phyloP scores from a whole-genome alignment of 73 alveolate species.

The Paramecium biaurelia region DNA sequence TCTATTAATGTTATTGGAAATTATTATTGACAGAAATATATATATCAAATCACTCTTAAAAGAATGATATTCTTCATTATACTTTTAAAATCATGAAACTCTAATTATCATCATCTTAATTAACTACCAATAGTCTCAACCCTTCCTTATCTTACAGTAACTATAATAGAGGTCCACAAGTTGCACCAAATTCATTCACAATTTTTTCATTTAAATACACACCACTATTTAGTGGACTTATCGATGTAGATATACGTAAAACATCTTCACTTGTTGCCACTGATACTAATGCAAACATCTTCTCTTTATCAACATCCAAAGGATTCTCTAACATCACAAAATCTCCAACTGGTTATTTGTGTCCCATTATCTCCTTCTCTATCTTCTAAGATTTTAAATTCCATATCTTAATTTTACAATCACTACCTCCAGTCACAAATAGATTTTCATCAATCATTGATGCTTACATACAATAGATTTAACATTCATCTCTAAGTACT shows the following conservation, averaged over 20 bases:
- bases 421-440: constrained; percentile 61
- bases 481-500: background rate
- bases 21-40: background rate
- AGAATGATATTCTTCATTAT: background rate
- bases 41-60: background rate
- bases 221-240: constrained; percentile 45
- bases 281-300: constrained; percentile 44
- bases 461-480: constrained; percentile 22
- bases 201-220: constrained; percentile 7
- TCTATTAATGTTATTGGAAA: background rate
- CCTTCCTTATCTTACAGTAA: background rate
- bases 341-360: constrained; percentile 52
- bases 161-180: constrained; percentile 37
- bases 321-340: constrained; percentile 61
- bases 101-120: background rate
- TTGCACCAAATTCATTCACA: constrained; percentile 30
- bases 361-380: constrained; percentile 57
- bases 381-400: background rate
- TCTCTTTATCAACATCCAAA: constrained; percentile 35
- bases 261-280: constrained; percentile 22
- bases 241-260: background rate
- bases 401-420: constrained; percentile 59
- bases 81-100: background rate
- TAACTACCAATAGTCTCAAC: background rate
- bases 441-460: constrained; percentile 54